A percentile compares a stretch with the other conserved stretches of the same genome.
Conservation (phyloP, 2,329 filamentous ascomycete genomes). For the Emericellopsis atlantica region DNA sequence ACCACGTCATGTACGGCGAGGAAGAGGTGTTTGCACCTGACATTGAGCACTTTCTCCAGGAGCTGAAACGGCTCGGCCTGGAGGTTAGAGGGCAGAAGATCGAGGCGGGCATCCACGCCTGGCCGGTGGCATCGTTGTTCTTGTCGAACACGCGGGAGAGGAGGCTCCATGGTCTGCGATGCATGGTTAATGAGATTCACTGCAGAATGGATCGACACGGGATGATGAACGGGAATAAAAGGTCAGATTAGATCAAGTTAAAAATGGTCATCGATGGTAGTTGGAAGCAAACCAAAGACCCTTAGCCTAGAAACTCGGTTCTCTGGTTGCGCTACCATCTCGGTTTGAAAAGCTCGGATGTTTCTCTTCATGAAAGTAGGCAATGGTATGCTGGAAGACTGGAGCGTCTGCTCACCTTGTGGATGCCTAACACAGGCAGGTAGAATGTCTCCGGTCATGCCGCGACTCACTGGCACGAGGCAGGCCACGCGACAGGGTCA, state of each 20-base stretch:
- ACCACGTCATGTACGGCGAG: conserved; percentile 58
- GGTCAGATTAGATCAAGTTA: conserved; percentile 13
- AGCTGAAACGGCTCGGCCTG: conserved; percentile 39
- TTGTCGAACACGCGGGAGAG: conserved; percentile 33
- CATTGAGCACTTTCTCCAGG: conserved; percentile 44
- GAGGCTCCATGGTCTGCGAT: conserved; percentile 38
- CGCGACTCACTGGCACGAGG: too few species aligned
- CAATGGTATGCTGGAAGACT: too few species aligned
- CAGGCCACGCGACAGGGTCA: too few species aligned
- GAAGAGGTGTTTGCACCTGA: conserved; percentile 70
- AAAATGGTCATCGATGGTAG: conserved; percentile 10
- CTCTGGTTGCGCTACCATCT: background rate
- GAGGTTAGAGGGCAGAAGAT: conserved; percentile 47
- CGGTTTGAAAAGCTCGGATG: conserved; percentile 3
- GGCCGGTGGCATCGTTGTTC: conserved; percentile 62
- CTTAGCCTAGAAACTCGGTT: conserved; percentile 31
- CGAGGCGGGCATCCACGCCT: conserved; percentile 61
- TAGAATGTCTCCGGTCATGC: too few species aligned
- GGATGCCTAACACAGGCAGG: too few species aligned
- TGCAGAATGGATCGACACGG: conserved; percentile 8
- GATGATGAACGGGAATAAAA: conserved; percentile 5
- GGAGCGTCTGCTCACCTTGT: too few species aligned
- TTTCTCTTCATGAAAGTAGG: background rate
- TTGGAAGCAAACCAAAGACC: conserved; percentile 21
- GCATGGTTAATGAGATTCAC: conserved; percentile 24